Base-by-base conservation (phyloP, 2,329 filamentous ascomycete species). In the Apiospora koreana region DNA sequence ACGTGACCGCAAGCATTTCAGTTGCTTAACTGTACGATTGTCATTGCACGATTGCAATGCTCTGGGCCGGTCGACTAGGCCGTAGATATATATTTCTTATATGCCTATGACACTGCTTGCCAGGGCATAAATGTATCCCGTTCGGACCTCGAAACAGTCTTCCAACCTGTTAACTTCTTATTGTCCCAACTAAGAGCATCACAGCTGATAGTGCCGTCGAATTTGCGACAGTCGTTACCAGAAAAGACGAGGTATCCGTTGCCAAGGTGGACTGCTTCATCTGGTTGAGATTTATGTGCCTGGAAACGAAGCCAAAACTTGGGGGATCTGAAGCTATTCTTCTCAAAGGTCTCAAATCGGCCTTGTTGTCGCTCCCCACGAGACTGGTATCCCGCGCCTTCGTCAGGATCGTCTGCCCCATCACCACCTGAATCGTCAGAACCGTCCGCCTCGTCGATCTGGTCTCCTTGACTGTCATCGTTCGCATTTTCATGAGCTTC, bases 231-330 rank as follows among this genome's bases (percentile, higher is more conserved):
- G 67, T 75, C 73, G 42, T 76, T 76, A 14, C 73, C 71, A 9
- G 74, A 72, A 65, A 76, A 76, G 9, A 76, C 75, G 14, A 76
- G 69, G 65, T 77, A 78, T 25, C 75, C 74, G 6, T 70, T 72
- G 10, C 73, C 73, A 42, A 64, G 48, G 54, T 42, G 35, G 1
- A 38, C n/a, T 2, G n/a, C 42, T 16, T 54, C 62, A 45, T 48
- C 65, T 7, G 65, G 38, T 9, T 64, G 67, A 7, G 43, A 54
- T 3, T 68, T 9, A 16, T 35, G 35, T 2, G 73, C 71, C 21
- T 73, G 72, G 72, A 73, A 76, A 65, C 70, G 69, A 5, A 75
- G 67, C 73, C 76, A 76, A 67, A 76, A 76, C 68, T 77, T 76
- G 58, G 75, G 74, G 42, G 73, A 71, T 8, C 73, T 71, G 70